These are phyloP conservation scores for Crepidotus variabilis DNA, from an alignment of 768 basidiomycete genomes.

Conservation along the genomic window DNA sequence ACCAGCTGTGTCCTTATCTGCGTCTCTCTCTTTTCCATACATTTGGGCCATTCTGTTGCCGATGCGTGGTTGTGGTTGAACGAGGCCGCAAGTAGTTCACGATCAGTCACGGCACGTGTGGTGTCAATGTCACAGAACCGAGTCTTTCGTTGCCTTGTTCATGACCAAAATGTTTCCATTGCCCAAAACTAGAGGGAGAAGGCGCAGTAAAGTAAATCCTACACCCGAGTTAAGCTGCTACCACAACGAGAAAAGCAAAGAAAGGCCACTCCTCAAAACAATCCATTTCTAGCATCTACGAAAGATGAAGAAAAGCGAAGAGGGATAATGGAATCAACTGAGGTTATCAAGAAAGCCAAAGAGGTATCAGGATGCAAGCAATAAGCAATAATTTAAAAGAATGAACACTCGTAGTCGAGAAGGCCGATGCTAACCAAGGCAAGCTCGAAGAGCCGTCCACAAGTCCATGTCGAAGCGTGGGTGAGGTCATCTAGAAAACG, in stretches of 20 bases:
- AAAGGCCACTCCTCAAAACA: no score
- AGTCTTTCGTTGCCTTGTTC: no score
- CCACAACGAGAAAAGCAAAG: no score
- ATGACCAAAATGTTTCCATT: no score
- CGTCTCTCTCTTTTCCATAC: constrained; percentile 65
- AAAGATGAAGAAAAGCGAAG: no score
- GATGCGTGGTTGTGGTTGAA: neutral
- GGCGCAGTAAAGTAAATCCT: no score
- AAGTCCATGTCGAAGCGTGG: neutral
- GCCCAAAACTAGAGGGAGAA: no score
- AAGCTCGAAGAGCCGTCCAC: neutral
- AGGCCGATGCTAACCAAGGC: neutral
- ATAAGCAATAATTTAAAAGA: neutral
- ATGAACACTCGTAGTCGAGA: neutral
- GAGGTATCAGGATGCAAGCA: neutral
- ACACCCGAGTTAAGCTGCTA: no score
- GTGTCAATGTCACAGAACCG: neutral
- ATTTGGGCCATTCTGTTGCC: constrained; percentile 43
- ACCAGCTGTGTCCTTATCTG: constrained; percentile 19
- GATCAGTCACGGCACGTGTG: neutral
- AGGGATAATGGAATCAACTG: neutral
- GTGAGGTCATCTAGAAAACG: neutral
- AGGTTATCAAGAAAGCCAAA: neutral
- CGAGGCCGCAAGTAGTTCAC: neutral
- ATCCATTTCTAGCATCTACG: no score